Base-by-base conservation (phyloP, 1,139 yeast genomes). In the Blastobotrys petasosporus region DNA sequence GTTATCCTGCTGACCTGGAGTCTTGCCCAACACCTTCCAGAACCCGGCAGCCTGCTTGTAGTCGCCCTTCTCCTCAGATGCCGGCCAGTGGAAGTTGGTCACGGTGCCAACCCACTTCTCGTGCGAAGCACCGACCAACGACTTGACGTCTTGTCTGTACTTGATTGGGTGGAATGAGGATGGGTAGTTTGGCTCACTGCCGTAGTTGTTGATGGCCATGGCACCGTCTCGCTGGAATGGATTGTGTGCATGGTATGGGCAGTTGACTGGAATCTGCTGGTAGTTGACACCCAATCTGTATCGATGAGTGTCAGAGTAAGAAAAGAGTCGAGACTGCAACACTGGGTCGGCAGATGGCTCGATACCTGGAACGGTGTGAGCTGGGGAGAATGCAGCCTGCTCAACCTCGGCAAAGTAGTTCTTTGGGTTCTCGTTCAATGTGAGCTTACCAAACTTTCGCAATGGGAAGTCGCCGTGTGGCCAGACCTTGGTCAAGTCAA, bases 51-150 rank as follows among this genome's bases (percentile, higher is more conserved):
- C 76, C 69, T 82, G 85, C 61, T 74, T 72, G 59, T 66, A 80
- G 65, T 87, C 95, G 49, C 73, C 74, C 47, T 71, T 73, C 48
- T 75, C 82, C 49, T 81, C 83, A 39, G 76, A 76, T 32, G 77
- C 78, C 53, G 77, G 75, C 96, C 96, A 88, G 73, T 86, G 94
- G 80, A 79, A 85, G 58, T 87, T 86, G 54, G 81, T 73, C 47
- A 95, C 96, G 54, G 94, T 81, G 51, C 97, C 97, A 49, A 74
- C 70, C 90, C 95, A 88, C 52, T 77, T 75, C 70, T 90, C 97
- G 67, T 87, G 96, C 54, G 77, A 78, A 62, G 76, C 75, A 65
- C 74, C 78, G 43, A 55, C 54, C 7, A 25, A 15, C 13, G 28
- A 11, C 51, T 61, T 59, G 46, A 65, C 53, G 48, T 61, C 61